Conservation (phyloP, 257 asterid genomes). For the Salvia hispanica region DNA sequence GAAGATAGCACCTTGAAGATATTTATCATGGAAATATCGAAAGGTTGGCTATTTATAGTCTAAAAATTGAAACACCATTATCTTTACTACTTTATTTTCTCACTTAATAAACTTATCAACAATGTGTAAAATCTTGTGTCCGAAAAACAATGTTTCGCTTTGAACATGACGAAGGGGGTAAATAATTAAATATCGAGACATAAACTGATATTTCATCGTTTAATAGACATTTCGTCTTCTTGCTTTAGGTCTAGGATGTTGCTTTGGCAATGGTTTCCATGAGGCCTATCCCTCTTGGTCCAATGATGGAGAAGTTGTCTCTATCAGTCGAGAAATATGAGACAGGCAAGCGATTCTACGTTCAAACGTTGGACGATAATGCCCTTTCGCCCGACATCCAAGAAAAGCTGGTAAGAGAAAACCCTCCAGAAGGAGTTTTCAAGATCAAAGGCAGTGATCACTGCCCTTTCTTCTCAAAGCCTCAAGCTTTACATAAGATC, state of each 20-base stretch:
- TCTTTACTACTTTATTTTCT: no score
- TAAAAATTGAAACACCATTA: no score
- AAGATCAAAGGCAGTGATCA: constrained; percentile 97
- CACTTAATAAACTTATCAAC: no score
- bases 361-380: constrained; percentile 86
- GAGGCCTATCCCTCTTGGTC: constrained; percentile 85
- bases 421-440: constrained; percentile 90
- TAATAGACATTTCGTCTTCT: background rate
- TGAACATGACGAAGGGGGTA: no score
- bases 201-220: background rate
- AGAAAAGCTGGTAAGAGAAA: constrained; percentile 90
- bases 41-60: no score
- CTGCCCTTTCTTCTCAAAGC: constrained; percentile 97
- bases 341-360: constrained; percentile 67
- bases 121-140: no score
- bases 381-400: constrained; percentile 92
- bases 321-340: constrained; percentile 79
- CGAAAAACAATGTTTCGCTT: no score
- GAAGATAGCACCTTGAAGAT: no score
- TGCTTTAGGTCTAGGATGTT: constrained; percentile 72
- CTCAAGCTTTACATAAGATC: constrained; percentile 84
- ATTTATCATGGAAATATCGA: no score
- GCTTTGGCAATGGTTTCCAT: constrained; percentile 92
- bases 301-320: constrained; percentile 81
- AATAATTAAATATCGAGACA: no score